Evolutionary conservation across 257 asterid species (phyloP).

Genomic region (Anisodus acutangulus): DNA sequence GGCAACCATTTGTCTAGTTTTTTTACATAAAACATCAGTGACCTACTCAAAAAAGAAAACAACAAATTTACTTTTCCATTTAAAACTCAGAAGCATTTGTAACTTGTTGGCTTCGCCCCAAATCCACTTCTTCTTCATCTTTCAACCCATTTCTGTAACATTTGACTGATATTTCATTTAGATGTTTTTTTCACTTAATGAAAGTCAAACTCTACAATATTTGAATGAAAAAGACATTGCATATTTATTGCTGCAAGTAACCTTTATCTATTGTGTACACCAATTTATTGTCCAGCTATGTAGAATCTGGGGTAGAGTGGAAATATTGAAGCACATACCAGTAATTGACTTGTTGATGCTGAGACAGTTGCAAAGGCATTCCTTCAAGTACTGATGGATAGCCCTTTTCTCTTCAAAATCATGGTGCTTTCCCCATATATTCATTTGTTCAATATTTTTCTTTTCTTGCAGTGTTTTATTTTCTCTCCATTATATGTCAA

Average conservation of each 20-base stretch:
- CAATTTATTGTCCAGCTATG: constrained; percentile 65
- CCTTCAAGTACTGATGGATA: constrained; percentile 61
- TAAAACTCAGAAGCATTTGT: too few species aligned
- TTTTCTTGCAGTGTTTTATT: constrained; percentile 70
- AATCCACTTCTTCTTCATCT: too few species aligned
- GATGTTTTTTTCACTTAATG: constrained; percentile 72
- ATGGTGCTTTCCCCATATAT: background rate
- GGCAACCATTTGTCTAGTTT: too few species aligned
- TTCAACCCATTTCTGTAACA: background rate
- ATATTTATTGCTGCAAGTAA: constrained; percentile 93
- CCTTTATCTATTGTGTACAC: constrained; percentile 80
- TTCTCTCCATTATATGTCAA: constrained; percentile 92
- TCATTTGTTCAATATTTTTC: background rate
- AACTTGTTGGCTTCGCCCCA: too few species aligned
- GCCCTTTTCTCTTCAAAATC: constrained; percentile 5
- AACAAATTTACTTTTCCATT: too few species aligned
- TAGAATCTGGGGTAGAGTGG: constrained; percentile 66
- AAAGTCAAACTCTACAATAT: constrained; percentile 63
- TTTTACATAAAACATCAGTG: too few species aligned
- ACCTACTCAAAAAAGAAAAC: too few species aligned
- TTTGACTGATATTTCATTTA: constrained; percentile 37
- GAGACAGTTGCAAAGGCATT: constrained; percentile 80
- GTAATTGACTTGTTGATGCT: constrained; percentile 69
- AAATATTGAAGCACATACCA: constrained; percentile 59
- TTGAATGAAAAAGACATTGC: constrained; percentile 75